A percentile compares a stretch with the other conserved stretches of the same genome.
Evolutionary conservation across 192 early-diverging fungal genomes (phyloP).

Genomic region (Endogone sp.): DNA sequence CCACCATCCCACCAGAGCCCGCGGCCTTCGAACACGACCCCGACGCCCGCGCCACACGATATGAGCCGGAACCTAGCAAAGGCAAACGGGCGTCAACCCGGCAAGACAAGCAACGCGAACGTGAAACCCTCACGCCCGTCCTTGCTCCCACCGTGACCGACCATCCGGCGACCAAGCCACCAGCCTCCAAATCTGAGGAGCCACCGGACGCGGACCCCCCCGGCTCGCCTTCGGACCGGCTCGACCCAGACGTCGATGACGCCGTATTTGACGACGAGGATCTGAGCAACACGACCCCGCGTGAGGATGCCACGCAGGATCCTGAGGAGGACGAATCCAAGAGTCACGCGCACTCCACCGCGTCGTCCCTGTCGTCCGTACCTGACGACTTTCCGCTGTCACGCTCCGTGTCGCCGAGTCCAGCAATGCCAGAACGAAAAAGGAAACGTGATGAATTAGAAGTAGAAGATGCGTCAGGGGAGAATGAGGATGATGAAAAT

Average conservation of each 20-base stretch:
- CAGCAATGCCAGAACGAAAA: neutral
- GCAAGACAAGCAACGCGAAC: neutral
- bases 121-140: neutral
- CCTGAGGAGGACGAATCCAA: conserved; percentile 14
- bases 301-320: conserved; percentile 6
- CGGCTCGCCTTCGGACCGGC: neutral
- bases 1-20: too few species aligned
- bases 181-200: neutral
- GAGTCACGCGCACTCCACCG: conserved; percentile 20
- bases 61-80: neutral
- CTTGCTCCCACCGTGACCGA: neutral
- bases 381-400: conserved; percentile 38
- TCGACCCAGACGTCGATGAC: conserved; percentile 6
- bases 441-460: conserved; percentile 10
- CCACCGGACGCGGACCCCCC: neutral
- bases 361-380: conserved; percentile 31
- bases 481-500: conserved; percentile 26
- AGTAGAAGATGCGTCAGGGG: neutral
- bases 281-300: neutral
- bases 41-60: neutral
- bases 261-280: conserved; percentile 18
- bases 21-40: neutral
- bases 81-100: neutral
- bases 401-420: conserved; percentile 23
- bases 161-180: neutral